Evolutionary conservation across 2,329 filamentous ascomycete genomes (phyloP).

Genomic region (Diplocarpon rosae): DNA sequence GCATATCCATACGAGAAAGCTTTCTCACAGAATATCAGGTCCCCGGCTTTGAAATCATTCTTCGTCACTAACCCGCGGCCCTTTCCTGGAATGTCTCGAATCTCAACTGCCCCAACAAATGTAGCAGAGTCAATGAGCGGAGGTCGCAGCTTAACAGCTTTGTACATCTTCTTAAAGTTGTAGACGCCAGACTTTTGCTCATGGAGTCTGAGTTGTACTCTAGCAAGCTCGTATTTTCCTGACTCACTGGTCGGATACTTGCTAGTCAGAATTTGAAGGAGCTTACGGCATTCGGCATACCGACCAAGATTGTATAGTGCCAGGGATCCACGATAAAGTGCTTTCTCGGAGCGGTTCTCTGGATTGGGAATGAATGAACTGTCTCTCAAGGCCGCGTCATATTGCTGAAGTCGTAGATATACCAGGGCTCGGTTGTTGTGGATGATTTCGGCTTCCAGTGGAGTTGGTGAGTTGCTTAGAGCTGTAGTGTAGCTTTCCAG

Average conservation of each 20-base stretch:
- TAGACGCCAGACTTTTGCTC: slow-evolving; percentile 34
- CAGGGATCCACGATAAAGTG: slow-evolving; percentile 6
- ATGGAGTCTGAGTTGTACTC: slow-evolving; percentile 20
- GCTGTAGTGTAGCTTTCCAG: slow-evolving; percentile 8
- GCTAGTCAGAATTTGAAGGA: background rate
- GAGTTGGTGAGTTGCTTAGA: slow-evolving; percentile 16
- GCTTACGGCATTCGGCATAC: slow-evolving; percentile 1
- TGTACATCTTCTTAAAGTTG: slow-evolving; percentile 30
- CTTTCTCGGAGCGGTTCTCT: slow-evolving; percentile 4
- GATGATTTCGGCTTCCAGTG: slow-evolving; percentile 23
- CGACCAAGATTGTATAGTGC: slow-evolving; percentile 7
- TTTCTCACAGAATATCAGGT: slow-evolving; percentile 45
- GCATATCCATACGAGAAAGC: slow-evolving; percentile 30
- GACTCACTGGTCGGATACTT: background rate
- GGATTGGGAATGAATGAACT: background rate
- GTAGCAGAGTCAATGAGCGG: slow-evolving; percentile 38
- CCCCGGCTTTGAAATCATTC: slow-evolving; percentile 34
- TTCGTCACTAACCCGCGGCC: slow-evolving; percentile 42
- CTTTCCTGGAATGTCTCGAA: slow-evolving; percentile 31
- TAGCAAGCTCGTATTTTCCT: background rate
- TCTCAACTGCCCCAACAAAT: slow-evolving; percentile 32
- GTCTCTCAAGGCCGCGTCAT: slow-evolving; percentile 26
- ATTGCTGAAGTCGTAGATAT: slow-evolving; percentile 25
- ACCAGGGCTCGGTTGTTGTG: slow-evolving; percentile 29
- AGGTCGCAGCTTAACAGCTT: slow-evolving; percentile 24